Base-by-base conservation (phyloP, 768 basidiomycete genomes). In the Trametes villosa region DNA sequence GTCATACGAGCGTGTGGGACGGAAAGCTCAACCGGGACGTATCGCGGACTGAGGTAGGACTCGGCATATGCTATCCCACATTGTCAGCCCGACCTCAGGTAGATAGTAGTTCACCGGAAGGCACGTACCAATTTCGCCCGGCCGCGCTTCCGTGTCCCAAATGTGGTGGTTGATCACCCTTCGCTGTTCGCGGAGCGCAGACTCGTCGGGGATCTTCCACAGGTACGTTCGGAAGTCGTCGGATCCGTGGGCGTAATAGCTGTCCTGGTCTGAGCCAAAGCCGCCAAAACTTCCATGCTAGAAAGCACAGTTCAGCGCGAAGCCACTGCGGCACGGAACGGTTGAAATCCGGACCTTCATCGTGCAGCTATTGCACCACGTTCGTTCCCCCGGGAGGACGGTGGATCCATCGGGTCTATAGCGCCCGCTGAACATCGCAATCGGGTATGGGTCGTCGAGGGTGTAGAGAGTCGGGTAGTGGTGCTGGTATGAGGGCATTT, bases 221-320 rank as follows among this genome's bases (percentile, higher is more conserved):
- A 92, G 70, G 64, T 94, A 94, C 20, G 80, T 84, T 36, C 86
- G 79, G 69, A 93, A 94, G 71, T 94, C 90, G 69, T 94, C 92
- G 12, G 90, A 92, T 17, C 92, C 92, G n/a, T 83, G 82, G 34
- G 81, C 81, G 67, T 87, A 94, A 66, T 87, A 83, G 30, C 78
- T 71, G 55, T 89, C 88, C 24, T 66, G 73, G 47, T 81, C 77
- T 29, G 81, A 67, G 4, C 81, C 81, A 1, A 81, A 79, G 2
- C 85, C 83, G 36, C 92, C 89, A 63, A 94, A 93, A 6, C 85
- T 83, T 3, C 90, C 91, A 60, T 92, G 88, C 89, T 92, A n/a
- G 53, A 42, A 18, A 26, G 27, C 6, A 36, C 17, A 9, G 20
- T 4, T 48, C 12, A 46, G 4, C 18, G 12, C 6, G 20, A 26